phyloP scores from a whole-genome alignment of 192 early-diverging fungal genomes.

The Coemansia sp. region DNA sequence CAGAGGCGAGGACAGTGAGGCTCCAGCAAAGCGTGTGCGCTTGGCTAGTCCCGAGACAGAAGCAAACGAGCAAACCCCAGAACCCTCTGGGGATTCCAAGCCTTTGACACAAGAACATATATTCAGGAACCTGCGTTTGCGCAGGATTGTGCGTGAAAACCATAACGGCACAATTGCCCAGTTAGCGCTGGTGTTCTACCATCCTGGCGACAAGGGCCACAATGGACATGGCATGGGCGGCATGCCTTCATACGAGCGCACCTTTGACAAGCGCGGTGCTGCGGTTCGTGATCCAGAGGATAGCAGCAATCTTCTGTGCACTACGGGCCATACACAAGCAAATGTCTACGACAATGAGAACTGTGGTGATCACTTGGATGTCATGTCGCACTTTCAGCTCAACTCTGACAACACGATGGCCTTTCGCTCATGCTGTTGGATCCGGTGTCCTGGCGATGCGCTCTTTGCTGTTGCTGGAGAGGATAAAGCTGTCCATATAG shows the following conservation, averaged over 20 bases:
- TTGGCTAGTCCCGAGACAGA: conserved; percentile 30
- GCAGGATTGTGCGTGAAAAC: conserved; percentile 89
- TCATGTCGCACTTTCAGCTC: conserved; percentile 87
- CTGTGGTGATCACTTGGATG: conserved; percentile 89
- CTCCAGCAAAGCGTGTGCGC: conserved; percentile 42
- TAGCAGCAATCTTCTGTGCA: conserved; percentile 74
- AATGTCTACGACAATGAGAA: conserved; percentile 93
- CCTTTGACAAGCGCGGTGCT: conserved; percentile 71
- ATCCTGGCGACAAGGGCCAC: conserved; percentile 32
- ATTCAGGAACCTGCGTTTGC: conserved; percentile 74
- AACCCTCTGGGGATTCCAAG: conserved; percentile 13
- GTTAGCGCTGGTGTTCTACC: conserved; percentile 73
- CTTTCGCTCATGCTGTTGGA: conserved; percentile 73
- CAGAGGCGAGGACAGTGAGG: conserved; percentile 16
- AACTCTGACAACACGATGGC: conserved; percentile 22
- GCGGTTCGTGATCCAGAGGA: conserved; percentile 65
- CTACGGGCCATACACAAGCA: conserved; percentile 68
- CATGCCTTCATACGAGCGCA: conserved; percentile 56
- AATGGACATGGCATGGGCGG: conserved; percentile 49
- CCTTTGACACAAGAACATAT: conserved; percentile 57
- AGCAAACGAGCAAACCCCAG: background rate
- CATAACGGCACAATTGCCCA: conserved; percentile 75
- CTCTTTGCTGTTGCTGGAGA: conserved; percentile 69
- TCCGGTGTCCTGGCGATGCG: conserved; percentile 66
- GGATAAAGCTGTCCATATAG: conserved; percentile 64